Evolutionary conservation across 2,329 filamentous ascomycete genomes (phyloP).

Genomic region (Exophiala aquamarina): DNA sequence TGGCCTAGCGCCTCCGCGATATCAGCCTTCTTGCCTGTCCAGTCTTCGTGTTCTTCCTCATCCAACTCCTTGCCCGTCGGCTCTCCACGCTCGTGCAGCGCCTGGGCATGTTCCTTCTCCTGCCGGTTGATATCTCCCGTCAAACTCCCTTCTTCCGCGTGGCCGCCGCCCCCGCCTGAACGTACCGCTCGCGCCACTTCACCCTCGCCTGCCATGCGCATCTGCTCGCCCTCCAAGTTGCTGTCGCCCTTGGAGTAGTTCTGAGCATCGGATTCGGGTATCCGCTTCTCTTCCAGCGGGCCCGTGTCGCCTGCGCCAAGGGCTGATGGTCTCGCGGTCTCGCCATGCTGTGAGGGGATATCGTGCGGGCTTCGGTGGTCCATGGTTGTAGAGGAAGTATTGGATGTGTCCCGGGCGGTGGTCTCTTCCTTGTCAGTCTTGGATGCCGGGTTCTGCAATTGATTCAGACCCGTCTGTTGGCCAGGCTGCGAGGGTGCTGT

Average conservation of each 20-base stretch:
- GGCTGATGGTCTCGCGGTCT: slow-evolving; percentile 24
- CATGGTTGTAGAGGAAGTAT: slow-evolving; percentile 18
- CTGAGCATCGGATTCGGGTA: slow-evolving; percentile 21
- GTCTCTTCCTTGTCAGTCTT: slow-evolving; percentile 29
- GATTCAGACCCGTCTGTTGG: slow-evolving; percentile 30
- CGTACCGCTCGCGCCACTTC: slow-evolving; percentile 30
- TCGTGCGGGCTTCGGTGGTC: slow-evolving; percentile 29
- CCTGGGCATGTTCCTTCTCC: slow-evolving; percentile 20
- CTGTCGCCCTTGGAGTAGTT: slow-evolving; percentile 20
- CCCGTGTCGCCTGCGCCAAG: slow-evolving; percentile 27
- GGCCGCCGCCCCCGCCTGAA: slow-evolving; percentile 23
- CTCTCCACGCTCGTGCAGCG: slow-evolving; percentile 25
- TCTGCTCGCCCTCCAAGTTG: slow-evolving; percentile 33
- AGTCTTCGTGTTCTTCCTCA: slow-evolving; percentile 25
- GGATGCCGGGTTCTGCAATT: slow-evolving; percentile 29
- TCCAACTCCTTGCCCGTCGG: slow-evolving; percentile 21
- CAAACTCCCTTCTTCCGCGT: slow-evolving; percentile 17
- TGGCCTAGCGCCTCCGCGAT: slow-evolving; percentile 23
- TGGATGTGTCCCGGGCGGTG: slow-evolving; percentile 20
- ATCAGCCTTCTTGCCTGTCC: slow-evolving; percentile 27
- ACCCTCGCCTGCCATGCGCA: slow-evolving; percentile 31
- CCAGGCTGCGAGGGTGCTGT: slow-evolving; percentile 30
- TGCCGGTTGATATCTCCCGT: slow-evolving; percentile 25
- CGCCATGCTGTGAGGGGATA: slow-evolving; percentile 26
- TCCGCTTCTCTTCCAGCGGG: slow-evolving; percentile 21